Conservation (phyloP, 2,329 filamentous ascomycete genomes). For the Eutypella sp. region DNA sequence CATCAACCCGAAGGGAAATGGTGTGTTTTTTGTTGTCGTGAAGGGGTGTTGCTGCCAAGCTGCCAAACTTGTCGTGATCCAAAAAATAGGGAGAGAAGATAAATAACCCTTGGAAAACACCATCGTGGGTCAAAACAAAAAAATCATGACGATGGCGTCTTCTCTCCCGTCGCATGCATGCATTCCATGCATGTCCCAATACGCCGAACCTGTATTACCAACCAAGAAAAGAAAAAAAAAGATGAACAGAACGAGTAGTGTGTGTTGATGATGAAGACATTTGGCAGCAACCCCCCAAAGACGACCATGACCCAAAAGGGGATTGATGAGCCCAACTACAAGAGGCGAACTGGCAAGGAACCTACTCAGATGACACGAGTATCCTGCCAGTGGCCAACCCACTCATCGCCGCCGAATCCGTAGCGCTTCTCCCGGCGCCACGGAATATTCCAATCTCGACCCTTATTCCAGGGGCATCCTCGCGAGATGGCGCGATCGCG, state of each 20-base stretch:
- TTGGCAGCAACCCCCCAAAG: constrained; percentile 20
- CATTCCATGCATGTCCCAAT: constrained; percentile 18
- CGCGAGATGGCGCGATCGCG: constrained; percentile 41
- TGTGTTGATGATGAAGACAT: constrained; percentile 20
- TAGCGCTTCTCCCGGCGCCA: constrained; percentile 58
- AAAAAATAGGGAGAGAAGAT: constrained; percentile 19
- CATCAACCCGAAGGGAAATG: constrained; percentile 24
- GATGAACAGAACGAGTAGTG: constrained; percentile 21
- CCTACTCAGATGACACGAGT: constrained; percentile 29
- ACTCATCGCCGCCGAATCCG: constrained; percentile 79
- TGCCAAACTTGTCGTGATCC: constrained; percentile 26
- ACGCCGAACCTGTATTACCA: constrained; percentile 20
- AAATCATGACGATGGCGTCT: constrained; percentile 10
- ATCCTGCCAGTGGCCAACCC: constrained; percentile 88
- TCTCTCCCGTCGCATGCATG: constrained; percentile 7
- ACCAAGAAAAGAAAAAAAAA: constrained; percentile 26
- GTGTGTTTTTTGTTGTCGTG: too few relatives aligned
- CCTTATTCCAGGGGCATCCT: constrained; percentile 53
- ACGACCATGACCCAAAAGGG: constrained; percentile 8
- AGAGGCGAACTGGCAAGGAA: constrained; percentile 43
- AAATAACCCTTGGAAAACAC: too few relatives aligned
- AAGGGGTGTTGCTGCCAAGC: constrained; percentile 23
- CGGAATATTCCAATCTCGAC: constrained; percentile 50
- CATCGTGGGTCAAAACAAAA: constrained; percentile 10
- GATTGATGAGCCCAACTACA: constrained; percentile 51